These are phyloP conservation scores for Candida andamanensis DNA, from an alignment of 805 yeast species.

Conservation along the genomic window DNA sequence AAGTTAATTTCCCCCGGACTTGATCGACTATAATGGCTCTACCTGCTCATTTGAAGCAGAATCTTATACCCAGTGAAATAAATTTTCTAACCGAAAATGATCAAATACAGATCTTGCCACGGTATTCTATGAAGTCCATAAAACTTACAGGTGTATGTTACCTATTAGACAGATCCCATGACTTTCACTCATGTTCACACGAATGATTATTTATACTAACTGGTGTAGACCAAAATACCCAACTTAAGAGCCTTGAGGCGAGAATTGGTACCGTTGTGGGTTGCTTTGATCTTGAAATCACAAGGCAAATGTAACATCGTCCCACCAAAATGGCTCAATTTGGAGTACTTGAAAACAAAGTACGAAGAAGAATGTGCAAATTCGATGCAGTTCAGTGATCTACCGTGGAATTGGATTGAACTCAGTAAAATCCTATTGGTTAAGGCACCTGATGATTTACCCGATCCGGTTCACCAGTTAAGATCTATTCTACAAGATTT, in stretches of 20 bases:
- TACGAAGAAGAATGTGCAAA: conserved; percentile 63
- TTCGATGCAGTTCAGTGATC: conserved; percentile 54
- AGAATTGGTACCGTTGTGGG: conserved; percentile 76
- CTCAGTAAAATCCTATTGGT: conserved; percentile 63
- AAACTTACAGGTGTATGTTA: conserved; percentile 54
- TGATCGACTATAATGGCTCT: too few relatives aligned
- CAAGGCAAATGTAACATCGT: conserved; percentile 84
- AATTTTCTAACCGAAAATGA: conserved; percentile 85
- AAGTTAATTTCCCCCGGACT: too few relatives aligned
- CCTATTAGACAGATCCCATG: conserved; percentile 13
- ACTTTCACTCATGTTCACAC: neutral
- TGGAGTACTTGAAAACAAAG: conserved; percentile 46
- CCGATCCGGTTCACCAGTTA: conserved; percentile 66
- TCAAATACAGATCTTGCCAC: conserved; percentile 66
- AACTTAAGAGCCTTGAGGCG: conserved; percentile 62
- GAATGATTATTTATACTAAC: conserved; percentile 16
- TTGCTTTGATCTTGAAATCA: conserved; percentile 74
- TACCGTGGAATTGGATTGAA: conserved; percentile 92
- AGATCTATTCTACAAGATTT: conserved; percentile 74
- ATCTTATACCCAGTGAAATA: conserved; percentile 71
- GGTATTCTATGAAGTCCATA: conserved; percentile 63
- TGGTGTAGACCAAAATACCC: conserved; percentile 43
- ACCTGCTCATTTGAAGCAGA: conserved; percentile 48
- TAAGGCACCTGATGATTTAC: conserved; percentile 73
- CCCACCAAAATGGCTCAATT: conserved; percentile 79